Evolutionary conservation across 106 monocot species (phyloP).

Genomic region (Gastrodia elata): DNA sequence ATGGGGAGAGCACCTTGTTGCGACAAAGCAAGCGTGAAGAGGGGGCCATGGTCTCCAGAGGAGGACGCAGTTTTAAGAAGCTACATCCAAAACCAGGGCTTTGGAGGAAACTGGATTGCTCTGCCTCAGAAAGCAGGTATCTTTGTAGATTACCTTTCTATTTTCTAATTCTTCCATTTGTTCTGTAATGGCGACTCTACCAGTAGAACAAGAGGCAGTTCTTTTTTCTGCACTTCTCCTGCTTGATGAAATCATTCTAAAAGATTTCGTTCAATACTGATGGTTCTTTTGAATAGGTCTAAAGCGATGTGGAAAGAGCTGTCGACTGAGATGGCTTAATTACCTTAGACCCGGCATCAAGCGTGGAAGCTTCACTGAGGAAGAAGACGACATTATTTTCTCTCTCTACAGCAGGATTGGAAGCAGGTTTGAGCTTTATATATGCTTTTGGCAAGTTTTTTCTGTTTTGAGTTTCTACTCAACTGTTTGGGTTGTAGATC

Average conservation of each 20-base stretch:
- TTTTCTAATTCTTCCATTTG: neutral
- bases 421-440: neutral
- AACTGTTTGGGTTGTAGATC: too few species aligned
- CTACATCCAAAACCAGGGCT: conserved; percentile 34
- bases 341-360: conserved; percentile 59
- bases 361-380: conserved; percentile 32
- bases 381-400: conserved; percentile 22
- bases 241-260: neutral
- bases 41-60: conserved; percentile 50
- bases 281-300: neutral
- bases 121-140: conserved; percentile 44
- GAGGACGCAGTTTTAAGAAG: conserved; percentile 25
- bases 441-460: neutral
- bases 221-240: neutral
- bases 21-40: conserved; percentile 40
- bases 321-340: conserved; percentile 66
- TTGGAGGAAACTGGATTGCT: conserved; percentile 43
- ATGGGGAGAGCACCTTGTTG: conserved; percentile 57
- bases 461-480: too few species aligned
- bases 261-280: neutral
- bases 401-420: neutral
- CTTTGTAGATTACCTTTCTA: neutral
- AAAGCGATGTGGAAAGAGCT: conserved; percentile 34
- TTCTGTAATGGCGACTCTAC: neutral
- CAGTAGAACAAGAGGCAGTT: neutral